These are phyloP conservation scores for Canna indica DNA, from an alignment of 176 grass and related monocot species.

Conservation along the genomic window DNA sequence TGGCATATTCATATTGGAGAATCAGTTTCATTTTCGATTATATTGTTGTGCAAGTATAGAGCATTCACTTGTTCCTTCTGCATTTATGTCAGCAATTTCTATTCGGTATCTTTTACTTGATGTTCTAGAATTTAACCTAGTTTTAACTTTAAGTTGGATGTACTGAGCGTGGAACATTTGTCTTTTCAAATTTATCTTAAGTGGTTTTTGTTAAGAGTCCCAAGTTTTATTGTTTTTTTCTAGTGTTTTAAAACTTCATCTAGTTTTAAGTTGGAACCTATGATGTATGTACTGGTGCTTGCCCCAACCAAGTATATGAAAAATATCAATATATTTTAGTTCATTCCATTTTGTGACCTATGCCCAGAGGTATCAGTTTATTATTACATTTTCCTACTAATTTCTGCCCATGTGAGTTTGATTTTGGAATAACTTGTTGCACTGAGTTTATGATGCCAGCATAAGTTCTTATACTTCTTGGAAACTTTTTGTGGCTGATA, in stretches of 20 bases:
- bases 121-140: neutral
- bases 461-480: neutral
- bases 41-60: neutral
- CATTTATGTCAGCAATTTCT: neutral
- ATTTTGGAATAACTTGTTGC: neutral
- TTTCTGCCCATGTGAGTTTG: neutral
- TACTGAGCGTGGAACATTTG: too few relatives aligned
- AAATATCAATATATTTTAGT: too few relatives aligned
- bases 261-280: too few relatives aligned
- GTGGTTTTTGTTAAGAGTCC: too few relatives aligned
- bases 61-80: neutral
- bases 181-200: too few relatives aligned
- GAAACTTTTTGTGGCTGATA: neutral
- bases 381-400: neutral
- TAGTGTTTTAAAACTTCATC: too few relatives aligned
- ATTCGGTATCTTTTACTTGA: neutral
- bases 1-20: constrained; percentile 3
- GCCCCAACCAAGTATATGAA: too few relatives aligned
- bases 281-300: too few relatives aligned
- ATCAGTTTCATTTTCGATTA: neutral
- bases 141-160: neutral
- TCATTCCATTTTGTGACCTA: too few relatives aligned
- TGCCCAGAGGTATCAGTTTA: too few relatives aligned
- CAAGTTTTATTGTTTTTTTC: too few relatives aligned
- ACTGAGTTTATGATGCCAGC: neutral